Conservation (phyloP, 1,284 basidiomycete genomes). For the Fomes fomentarius region DNA sequence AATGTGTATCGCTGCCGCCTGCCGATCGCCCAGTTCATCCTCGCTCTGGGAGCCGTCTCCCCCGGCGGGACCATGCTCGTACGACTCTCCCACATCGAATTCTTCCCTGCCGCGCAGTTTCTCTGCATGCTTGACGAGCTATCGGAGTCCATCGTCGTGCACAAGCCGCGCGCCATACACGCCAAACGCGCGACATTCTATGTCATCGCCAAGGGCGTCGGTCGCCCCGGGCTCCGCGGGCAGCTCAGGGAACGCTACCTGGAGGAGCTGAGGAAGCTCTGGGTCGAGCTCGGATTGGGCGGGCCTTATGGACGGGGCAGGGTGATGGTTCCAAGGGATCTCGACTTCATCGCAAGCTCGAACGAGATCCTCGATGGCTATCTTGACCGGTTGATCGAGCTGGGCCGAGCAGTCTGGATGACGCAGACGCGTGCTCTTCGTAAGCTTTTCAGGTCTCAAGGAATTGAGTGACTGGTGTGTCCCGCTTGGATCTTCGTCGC, state of each 20-base stretch:
- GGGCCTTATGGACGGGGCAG: conserved; percentile 11
- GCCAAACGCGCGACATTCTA: conserved; percentile 34
- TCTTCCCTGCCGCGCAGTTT: conserved; percentile 32
- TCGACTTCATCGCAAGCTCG: conserved; percentile 17
- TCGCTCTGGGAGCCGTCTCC: conserved; percentile 32
- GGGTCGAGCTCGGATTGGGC: conserved; percentile 14
- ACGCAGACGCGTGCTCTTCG: conserved; percentile 15
- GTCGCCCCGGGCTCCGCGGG: neutral
- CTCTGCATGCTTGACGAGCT: conserved; percentile 37
- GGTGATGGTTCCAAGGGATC: conserved; percentile 6
- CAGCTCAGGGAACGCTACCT: conserved; percentile 6
- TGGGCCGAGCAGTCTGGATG: conserved; percentile 17
- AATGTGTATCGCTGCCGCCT: conserved; percentile 29
- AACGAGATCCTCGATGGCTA: conserved; percentile 15
- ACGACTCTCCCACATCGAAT: conserved; percentile 36
- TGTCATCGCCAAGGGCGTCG: conserved; percentile 33
- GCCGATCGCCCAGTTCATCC: conserved; percentile 36
- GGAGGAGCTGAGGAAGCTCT: conserved; percentile 15
- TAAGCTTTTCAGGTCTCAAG: conserved; percentile 11
- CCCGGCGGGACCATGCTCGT: conserved; percentile 37
- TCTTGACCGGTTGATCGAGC: conserved; percentile 16
- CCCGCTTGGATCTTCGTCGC: too few relatives aligned
- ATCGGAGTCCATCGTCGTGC: conserved; percentile 30
- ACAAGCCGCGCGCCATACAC: conserved; percentile 32
- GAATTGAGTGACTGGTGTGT: conserved; percentile 4